Evolutionary conservation across 345 rosid genomes (phyloP).

Genomic region (Acer campestre): DNA sequence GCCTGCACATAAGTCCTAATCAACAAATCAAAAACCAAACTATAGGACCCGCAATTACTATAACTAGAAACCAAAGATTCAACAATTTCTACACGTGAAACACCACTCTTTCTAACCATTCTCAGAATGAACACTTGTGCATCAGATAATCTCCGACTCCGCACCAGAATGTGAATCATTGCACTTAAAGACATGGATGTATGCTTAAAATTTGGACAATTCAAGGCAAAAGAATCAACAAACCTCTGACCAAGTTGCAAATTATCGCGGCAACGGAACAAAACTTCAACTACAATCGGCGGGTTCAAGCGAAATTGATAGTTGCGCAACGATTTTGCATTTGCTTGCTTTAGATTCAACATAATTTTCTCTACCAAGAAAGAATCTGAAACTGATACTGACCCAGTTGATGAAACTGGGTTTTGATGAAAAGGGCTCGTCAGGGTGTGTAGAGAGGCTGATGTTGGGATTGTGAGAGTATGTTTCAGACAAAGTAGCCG

Average conservation of each 20-base stretch:
- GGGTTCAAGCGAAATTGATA: conserved; percentile 52
- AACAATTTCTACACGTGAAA: conserved; percentile 55
- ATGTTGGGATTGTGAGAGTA: neutral
- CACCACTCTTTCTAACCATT: conserved; percentile 82
- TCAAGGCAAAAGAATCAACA: conserved; percentile 35
- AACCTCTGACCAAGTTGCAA: conserved; percentile 49
- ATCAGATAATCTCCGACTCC: conserved; percentile 60
- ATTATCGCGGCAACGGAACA: conserved; percentile 52
- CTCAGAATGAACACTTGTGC: conserved; percentile 75
- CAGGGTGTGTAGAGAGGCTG: conserved; percentile 12
- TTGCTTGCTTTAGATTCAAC: conserved; percentile 55
- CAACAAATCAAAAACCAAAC: conserved; percentile 67
- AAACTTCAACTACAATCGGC: conserved; percentile 50
- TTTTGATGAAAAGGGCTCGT: conserved; percentile 12
- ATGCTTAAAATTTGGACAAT: conserved; percentile 52
- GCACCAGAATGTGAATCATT: conserved; percentile 59
- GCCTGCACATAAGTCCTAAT: conserved; percentile 78
- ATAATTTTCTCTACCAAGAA: conserved; percentile 65
- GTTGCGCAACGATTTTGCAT: conserved; percentile 31
- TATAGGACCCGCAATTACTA: conserved; percentile 33
- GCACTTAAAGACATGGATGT: conserved; percentile 62
- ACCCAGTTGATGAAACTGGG: conserved; percentile 26
- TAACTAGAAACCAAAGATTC: conserved; percentile 47
- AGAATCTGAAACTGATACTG: conserved; percentile 32
- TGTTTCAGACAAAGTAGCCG: conserved; percentile 14